Percentiles rank a stretch among this genome's conserved stretches.
These are phyloP conservation scores for Diplodia sapinea DNA, from an alignment of 2,329 filamentous ascomycete genomes.

Conservation along the genomic window DNA sequence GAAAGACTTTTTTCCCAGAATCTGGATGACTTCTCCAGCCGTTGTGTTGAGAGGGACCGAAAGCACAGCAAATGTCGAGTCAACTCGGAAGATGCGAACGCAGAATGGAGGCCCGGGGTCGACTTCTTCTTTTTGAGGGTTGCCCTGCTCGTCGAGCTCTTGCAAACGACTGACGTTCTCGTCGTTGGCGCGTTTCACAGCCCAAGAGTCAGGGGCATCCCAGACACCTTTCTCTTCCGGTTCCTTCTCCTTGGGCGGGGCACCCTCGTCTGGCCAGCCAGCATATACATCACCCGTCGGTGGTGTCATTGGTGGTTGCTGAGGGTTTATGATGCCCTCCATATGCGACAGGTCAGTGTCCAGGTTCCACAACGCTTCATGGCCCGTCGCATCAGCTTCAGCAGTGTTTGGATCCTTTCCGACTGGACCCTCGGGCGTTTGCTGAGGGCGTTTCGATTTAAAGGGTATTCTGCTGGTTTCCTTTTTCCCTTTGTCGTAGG, in stretches of 20 bases:
- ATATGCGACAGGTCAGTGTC: constrained; percentile 90
- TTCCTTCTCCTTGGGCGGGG: constrained; percentile 36
- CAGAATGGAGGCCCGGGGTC: constrained; percentile 82
- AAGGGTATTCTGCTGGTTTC: constrained; percentile 30
- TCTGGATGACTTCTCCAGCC: constrained; percentile 84
- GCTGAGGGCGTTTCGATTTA: constrained; percentile 41
- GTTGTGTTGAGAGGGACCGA: constrained; percentile 83
- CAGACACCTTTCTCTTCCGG: constrained; percentile 64
- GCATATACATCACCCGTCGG: constrained; percentile 57
- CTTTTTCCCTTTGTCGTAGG: constrained; percentile 36
- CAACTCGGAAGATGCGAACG: constrained; percentile 91
- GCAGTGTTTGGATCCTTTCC: constrained; percentile 55
- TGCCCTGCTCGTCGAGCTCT: constrained; percentile 72
- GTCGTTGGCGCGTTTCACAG: constrained; percentile 75
- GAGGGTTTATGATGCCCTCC: constrained; percentile 79
- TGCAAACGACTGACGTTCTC: constrained; percentile 63
- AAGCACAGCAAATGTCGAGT: constrained; percentile 92
- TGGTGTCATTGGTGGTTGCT: constrained; percentile 71
- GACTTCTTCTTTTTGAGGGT: constrained; percentile 68
- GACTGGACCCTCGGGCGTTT: constrained; percentile 36
- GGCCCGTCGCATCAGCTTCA: constrained; percentile 51
- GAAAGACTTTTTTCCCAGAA: constrained; percentile 93
- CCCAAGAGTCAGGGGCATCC: constrained; percentile 97
- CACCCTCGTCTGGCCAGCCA: constrained; percentile 55
- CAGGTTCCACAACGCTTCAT: constrained; percentile 72